Percentiles rank a stretch among this genome's conserved stretches.
These are phyloP conservation scores for Saccharomycopsis fodiens DNA, from an alignment of 805 yeast genomes.

Conservation along the genomic window DNA sequence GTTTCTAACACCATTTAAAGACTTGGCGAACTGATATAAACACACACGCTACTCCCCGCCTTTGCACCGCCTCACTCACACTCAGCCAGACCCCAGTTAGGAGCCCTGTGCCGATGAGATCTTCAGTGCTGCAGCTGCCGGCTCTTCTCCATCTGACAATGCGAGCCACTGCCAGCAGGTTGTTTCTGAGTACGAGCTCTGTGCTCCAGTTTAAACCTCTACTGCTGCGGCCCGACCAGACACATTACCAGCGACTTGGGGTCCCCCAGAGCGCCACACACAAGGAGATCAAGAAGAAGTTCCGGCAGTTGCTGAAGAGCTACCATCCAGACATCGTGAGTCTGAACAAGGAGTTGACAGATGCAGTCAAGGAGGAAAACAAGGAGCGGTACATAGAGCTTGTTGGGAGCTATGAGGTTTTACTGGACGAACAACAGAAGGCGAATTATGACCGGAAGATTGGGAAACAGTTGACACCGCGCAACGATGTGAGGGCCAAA, in stretches of 20 bases:
- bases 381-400: constrained; percentile 32
- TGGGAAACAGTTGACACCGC: not conserved
- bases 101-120: no score
- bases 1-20: no score
- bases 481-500: constrained; percentile 21
- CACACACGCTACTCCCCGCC: no score
- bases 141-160: no score
- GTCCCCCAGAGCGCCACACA: constrained; percentile 30
- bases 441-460: constrained; percentile 29
- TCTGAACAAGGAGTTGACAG: constrained; percentile 26
- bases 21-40: no score
- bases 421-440: constrained; percentile 32
- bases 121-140: no score
- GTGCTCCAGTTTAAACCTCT: not conserved
- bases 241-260: constrained; percentile 33
- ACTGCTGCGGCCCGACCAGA: not conserved
- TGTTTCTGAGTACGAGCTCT: no score
- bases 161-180: no score
- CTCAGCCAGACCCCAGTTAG: no score
- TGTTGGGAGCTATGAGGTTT: constrained; percentile 36
- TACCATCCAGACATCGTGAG: constrained; percentile 36
- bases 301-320: constrained; percentile 34
- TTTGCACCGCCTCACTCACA: no score
- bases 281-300: constrained; percentile 34
- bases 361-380: constrained; percentile 31